Conservation (phyloP, 2,329 filamentous ascomycete species). For the Grosmannia penicillata region DNA sequence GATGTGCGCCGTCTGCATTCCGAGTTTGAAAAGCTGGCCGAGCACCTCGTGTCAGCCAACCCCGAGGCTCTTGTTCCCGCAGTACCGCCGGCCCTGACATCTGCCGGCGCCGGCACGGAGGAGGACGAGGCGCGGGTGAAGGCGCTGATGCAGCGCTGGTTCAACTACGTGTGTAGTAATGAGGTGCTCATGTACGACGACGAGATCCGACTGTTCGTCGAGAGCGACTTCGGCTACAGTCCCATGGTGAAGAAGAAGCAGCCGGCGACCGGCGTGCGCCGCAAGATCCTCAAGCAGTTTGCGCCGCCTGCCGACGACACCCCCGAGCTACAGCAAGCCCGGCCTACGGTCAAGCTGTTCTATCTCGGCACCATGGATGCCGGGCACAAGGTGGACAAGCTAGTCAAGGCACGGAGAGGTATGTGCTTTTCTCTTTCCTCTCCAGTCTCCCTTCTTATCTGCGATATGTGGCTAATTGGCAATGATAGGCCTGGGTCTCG, state of each 20-base stretch:
- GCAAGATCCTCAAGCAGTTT: slow-evolving; percentile 96
- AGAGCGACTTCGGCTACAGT: slow-evolving; percentile 96
- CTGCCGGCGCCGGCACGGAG: slow-evolving; percentile 87
- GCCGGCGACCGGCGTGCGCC: slow-evolving; percentile 83
- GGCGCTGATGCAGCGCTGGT: slow-evolving; percentile 79
- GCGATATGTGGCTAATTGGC: background rate
- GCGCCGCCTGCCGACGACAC: slow-evolving; percentile 95
- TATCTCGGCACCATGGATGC: slow-evolving; percentile 92
- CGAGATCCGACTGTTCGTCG: slow-evolving; percentile 96
- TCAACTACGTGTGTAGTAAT: slow-evolving; percentile 84
- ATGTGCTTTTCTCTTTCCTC: slow-evolving; percentile 12
- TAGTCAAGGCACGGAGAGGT: slow-evolving; percentile 89
- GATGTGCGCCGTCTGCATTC: slow-evolving; percentile 91
- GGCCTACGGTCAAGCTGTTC: slow-evolving; percentile 86
- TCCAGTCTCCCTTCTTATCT: background rate
- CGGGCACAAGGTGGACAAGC: slow-evolving; percentile 89
- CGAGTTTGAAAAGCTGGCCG: slow-evolving; percentile 90
- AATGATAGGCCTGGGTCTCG: slow-evolving; percentile 62
- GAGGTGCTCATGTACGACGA: slow-evolving; percentile 90
- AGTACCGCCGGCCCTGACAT: slow-evolving; percentile 86
- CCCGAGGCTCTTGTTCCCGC: slow-evolving; percentile 89
- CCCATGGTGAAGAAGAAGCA: slow-evolving; percentile 92
- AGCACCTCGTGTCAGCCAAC: slow-evolving; percentile 94
- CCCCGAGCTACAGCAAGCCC: slow-evolving; percentile 77
- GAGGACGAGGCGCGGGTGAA: slow-evolving; percentile 90